Evolutionary conservation across 2,329 filamentous ascomycete species (phyloP), one percentile per base, ranked within the genome.

Genomic region (Amauroascus verrucosus): DNA sequence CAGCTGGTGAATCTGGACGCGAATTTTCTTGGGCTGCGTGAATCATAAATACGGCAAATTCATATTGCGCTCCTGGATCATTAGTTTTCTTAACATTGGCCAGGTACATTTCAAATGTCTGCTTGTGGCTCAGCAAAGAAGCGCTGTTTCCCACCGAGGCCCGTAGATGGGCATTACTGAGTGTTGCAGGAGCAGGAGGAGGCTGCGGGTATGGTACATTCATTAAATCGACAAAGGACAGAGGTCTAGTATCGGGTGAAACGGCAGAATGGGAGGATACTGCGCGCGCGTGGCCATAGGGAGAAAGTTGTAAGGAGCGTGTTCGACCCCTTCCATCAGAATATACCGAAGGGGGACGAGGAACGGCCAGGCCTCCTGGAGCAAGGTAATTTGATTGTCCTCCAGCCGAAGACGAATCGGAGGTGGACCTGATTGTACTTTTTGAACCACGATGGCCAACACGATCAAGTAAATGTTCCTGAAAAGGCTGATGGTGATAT

Each of bases 51-150:
- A 97, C 80, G 1, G 93, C 93, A 70, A 98, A 97, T 28, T 95
- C 93, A 69, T 97, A 97, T 69, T 96, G 89, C 32, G 95, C 86
- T 3, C 86, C 84, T 14, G 84, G 78, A 68, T 96, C 89, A 58
- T 86, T 93, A 2, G 93, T 95, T 75, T 98, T 98, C 74, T 96
- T 97, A 55, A 96, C 88, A 64, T 97, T 98, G 53, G 85, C 84
- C 43, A 91, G 81, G 69, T 98, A 98, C 91, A 97, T 96, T 53
- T 97, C 90, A 47, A 98, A 79, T 1, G 93, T 98, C 72, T 97
- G 90, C 65, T 91, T 87, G 32, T 88, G 85, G 64, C 88, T 90
- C 28, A 98, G 79, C 11, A 98, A 77, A 18, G 90, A 95, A 2
- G 91, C 91, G 72, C 95, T 95, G 65, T 82, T 85, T 43, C 93